phyloP scores from a whole-genome alignment of 169 alveolate species.

The Eimeria necatrix region DNA sequence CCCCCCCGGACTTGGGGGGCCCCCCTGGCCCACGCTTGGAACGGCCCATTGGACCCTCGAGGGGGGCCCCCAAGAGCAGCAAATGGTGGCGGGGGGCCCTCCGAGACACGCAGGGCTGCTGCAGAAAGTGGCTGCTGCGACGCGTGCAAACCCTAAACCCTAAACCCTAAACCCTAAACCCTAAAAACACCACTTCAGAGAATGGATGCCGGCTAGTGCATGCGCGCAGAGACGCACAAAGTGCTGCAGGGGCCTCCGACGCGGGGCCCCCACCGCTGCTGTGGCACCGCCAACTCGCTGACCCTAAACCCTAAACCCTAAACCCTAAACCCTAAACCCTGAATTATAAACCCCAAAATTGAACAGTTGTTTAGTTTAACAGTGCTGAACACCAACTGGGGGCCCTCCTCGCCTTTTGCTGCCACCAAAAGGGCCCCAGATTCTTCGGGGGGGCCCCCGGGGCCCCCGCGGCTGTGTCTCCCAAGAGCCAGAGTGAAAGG shows the following conservation, averaged over 20 bases:
- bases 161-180: constrained; percentile 5
- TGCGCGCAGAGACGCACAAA: constrained; percentile 34
- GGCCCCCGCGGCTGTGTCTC: too few relatives aligned
- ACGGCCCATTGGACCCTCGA: too few relatives aligned
- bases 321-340: constrained; percentile 62
- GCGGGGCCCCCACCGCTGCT: neutral
- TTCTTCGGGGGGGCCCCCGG: too few relatives aligned
- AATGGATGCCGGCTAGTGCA: neutral
- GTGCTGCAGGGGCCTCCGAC: neutral
- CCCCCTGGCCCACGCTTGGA: neutral
- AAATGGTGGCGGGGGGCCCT: neutral
- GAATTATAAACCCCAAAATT: too few relatives aligned
- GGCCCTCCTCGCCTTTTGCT: too few relatives aligned
- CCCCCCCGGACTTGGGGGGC: neutral
- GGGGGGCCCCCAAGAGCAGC: too few relatives aligned
- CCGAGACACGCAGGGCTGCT: constrained; percentile 4
- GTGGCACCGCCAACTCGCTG: neutral
- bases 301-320: constrained; percentile 3
- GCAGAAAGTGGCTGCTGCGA: neutral
- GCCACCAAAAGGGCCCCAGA: too few relatives aligned
- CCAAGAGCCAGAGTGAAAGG: too few relatives aligned
- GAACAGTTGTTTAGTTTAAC: too few relatives aligned
- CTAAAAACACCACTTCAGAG: neutral
- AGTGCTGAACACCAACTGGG: too few relatives aligned
- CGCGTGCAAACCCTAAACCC: constrained; percentile 48